Evolutionary conservation across 2,329 filamentous ascomycete species (phyloP).

Genomic region (Aspergillus sp.): DNA sequence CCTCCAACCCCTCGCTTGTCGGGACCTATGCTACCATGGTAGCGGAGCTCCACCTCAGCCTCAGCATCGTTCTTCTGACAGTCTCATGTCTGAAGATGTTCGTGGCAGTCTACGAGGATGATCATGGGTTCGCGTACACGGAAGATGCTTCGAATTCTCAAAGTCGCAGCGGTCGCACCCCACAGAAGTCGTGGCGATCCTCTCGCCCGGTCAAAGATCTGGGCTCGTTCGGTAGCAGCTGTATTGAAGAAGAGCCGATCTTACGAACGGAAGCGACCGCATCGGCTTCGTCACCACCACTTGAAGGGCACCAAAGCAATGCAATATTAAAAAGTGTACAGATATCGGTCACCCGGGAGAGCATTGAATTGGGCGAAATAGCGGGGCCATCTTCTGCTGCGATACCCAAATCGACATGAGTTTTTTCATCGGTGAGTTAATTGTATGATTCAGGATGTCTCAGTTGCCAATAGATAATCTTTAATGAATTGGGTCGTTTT

Average conservation of each 20-base stretch:
- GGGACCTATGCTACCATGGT: constrained; percentile 39
- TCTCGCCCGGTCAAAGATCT: not conserved
- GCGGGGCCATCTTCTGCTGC: not conserved
- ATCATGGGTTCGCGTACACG: constrained; percentile 28
- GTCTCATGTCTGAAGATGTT: constrained; percentile 50
- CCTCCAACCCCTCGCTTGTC: constrained; percentile 41
- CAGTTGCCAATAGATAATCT: not conserved
- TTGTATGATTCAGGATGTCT: not conserved
- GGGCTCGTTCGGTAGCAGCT: not conserved
- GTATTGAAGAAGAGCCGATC: not conserved
- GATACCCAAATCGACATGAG: not conserved
- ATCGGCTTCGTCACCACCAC: not conserved
- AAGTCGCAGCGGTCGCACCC: not conserved
- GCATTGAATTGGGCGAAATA: constrained; percentile 6
- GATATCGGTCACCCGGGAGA: constrained; percentile 16
- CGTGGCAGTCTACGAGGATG: constrained; percentile 38
- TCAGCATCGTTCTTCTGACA: constrained; percentile 46
- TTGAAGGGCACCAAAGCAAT: not conserved
- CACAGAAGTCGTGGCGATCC: not conserved
- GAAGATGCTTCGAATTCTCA: constrained; percentile 18
- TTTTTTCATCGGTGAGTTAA: not conserved
- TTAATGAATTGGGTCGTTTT: no score
- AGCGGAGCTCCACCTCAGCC: constrained; percentile 46
- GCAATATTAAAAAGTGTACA: constrained; percentile 18
- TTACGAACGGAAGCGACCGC: not conserved